Evolutionary conservation across 2,329 filamentous ascomycete species (phyloP).

Genomic region (Fusarium tupiense): DNA sequence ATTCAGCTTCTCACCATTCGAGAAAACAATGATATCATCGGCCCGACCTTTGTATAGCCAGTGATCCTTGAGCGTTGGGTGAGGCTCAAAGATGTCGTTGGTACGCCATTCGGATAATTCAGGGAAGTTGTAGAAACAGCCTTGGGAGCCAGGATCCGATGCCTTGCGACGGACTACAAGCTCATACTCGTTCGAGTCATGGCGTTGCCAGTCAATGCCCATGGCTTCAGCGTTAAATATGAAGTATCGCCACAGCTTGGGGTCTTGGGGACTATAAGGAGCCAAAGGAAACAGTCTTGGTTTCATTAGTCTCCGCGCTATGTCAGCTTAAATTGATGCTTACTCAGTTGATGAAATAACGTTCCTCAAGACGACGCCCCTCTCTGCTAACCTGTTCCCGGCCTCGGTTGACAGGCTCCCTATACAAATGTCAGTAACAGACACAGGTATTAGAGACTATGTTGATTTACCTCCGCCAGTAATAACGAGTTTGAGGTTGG

Average conservation of each 20-base stretch:
- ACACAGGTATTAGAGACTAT: rapidly evolving
- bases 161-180: background rate
- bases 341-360: conserved; percentile 3
- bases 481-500: background rate
- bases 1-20: background rate
- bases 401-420: background rate
- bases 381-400: background rate
- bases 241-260: background rate
- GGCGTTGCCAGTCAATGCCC: background rate
- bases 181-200: background rate
- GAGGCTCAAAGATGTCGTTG: background rate
- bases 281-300: background rate
- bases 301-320: background rate
- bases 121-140: background rate
- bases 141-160: background rate
- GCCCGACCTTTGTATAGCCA: conserved; percentile 2
- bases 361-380: background rate
- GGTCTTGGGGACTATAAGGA: background rate
- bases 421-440: rapidly evolving
- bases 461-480: background rate
- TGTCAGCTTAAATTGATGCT: rapidly evolving
- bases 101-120: conserved; percentile 6
- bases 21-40: conserved; percentile 5
- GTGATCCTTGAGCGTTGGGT: background rate
- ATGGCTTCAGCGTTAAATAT: background rate